A percentile compares a stretch with the other conserved stretches of the same genome.
phyloP scores from a whole-genome alignment of 169 alveolate genomes.

The Babesia divergens region DNA sequence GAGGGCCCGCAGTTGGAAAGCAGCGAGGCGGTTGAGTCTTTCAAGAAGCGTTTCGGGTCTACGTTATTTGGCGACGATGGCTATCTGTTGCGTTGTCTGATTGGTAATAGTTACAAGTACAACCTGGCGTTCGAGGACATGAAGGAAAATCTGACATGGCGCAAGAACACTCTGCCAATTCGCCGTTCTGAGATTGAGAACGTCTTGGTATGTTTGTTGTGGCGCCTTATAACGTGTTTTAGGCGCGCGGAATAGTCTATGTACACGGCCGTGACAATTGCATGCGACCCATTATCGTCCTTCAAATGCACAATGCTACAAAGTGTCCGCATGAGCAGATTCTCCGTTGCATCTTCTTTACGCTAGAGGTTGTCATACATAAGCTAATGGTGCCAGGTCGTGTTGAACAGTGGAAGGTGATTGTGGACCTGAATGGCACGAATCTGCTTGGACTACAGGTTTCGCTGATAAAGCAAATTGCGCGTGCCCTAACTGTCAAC shows the following conservation, averaged over 20 bases:
- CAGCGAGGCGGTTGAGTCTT: slow-evolving; percentile 25
- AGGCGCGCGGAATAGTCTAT: slow-evolving; percentile 70
- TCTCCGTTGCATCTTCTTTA: slow-evolving; percentile 45
- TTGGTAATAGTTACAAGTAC: slow-evolving; percentile 66
- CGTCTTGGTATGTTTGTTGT: slow-evolving; percentile 27
- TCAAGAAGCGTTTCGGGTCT: slow-evolving; percentile 35
- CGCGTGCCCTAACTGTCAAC: slow-evolving; percentile 68
- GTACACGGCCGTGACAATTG: slow-evolving; percentile 73
- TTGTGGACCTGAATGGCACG: slow-evolving; percentile 68
- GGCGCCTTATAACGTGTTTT: background rate
- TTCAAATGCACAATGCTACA: slow-evolving; percentile 22
- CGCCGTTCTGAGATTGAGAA: slow-evolving; percentile 47
- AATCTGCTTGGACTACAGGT: slow-evolving; percentile 67
- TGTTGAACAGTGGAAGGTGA: slow-evolving; percentile 74
- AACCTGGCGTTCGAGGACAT: slow-evolving; percentile 62
- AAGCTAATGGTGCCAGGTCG: slow-evolving; percentile 68
- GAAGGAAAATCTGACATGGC: slow-evolving; percentile 68
- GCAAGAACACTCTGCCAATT: slow-evolving; percentile 70
- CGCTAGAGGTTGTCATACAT: slow-evolving; percentile 59
- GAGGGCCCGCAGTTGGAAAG: slow-evolving; percentile 61
- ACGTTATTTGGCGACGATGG: slow-evolving; percentile 69
- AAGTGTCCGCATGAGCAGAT: slow-evolving; percentile 26
- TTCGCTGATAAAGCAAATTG: slow-evolving; percentile 65
- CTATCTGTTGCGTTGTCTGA: slow-evolving; percentile 68
- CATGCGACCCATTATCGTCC: slow-evolving; percentile 72